Base-by-base conservation (phyloP, 768 basidiomycete species). In the Podaxis rugospora region DNA sequence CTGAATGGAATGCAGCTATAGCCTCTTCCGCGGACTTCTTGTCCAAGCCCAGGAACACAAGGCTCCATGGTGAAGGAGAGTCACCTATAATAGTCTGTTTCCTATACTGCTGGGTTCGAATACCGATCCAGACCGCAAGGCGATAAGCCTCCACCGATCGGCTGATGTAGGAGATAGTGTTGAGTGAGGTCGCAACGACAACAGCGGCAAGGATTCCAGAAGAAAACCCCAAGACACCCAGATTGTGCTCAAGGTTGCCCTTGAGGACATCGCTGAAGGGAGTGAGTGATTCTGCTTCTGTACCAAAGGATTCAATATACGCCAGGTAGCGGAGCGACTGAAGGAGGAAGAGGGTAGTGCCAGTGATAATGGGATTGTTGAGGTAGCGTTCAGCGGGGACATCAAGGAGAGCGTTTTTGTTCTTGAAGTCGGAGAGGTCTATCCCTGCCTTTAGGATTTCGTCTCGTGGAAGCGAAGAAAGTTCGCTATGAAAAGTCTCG, bases 191-290 rank as follows among this genome's bases (percentile, higher is more conserved):
- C 50, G 74, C 79, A 4, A 79, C 80, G 16, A 84, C 81, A 58
- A 81, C 81, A 5, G 84, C 84, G 14, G 80, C 72, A 52, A 86
- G 72, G 58, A 86, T 77, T 21, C 84, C 84, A 50, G 84, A 84
- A 13, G 84, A 86, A 69, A 84, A 82, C 4, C 81, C 83, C 5
- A 84, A 67, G 55, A 84, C 65, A 69, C 80, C 79, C 6, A 72
- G 16, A 1, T 57, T 56, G 51, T 76, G 64, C n/a, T 71, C 61
- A 47, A 64, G 52, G 62, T 82, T 82, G 39, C 54, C 36, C 61
- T 68, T 63, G 46, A 80, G 66, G 42, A 67, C 54, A 28, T 72
- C 69, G 3, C 62, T 53, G 55, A 78, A 74, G 6, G 69, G 66
- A 1, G 61, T 66, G 32, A 59, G 36, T 4, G 64, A 62, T 16